Evolutionary conservation across 768 basidiomycete species (phyloP).

Genomic region (Agaricus bisporus): DNA sequence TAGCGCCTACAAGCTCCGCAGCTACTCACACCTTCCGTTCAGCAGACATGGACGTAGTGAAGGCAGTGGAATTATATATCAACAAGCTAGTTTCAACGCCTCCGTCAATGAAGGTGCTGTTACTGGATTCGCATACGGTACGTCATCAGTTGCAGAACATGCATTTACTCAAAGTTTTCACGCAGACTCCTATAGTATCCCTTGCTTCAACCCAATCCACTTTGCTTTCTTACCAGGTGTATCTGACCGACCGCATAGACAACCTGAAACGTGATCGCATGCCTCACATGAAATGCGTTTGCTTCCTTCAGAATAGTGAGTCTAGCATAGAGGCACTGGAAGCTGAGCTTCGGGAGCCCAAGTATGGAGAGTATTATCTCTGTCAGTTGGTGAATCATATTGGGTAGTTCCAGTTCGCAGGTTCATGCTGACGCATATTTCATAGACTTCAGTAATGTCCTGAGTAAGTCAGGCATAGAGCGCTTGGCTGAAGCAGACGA

Average conservation of each 20-base stretch:
- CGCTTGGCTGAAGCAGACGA: conserved; percentile 91
- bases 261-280: conserved; percentile 88
- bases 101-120: conserved; percentile 89
- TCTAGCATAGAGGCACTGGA: conserved; percentile 80
- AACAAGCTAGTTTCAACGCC: conserved; percentile 83
- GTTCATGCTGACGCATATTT: conserved; percentile 9
- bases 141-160: conserved; percentile 16
- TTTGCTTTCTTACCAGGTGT: conserved; percentile 91
- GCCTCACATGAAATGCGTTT: conserved; percentile 96
- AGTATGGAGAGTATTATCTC: conserved; percentile 97
- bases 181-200: conserved; percentile 90
- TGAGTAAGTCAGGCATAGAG: conserved; percentile 89
- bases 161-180: conserved; percentile 10
- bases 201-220: conserved; percentile 91
- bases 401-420: conserved; percentile 18
- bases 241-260: conserved; percentile 96
- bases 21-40: too few relatives aligned
- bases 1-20: background rate
- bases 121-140: conserved; percentile 93
- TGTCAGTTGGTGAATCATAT: conserved; percentile 85
- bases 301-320: conserved; percentile 81
- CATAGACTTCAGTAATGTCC: conserved; percentile 90
- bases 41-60: conserved; percentile 80
- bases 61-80: conserved; percentile 93
- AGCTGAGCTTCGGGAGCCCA: conserved; percentile 80